Evolutionary conservation across 306 rosid species (phyloP), one percentile per base, ranked within the genome.

Genomic region (Gleditsia sinensis): DNA sequence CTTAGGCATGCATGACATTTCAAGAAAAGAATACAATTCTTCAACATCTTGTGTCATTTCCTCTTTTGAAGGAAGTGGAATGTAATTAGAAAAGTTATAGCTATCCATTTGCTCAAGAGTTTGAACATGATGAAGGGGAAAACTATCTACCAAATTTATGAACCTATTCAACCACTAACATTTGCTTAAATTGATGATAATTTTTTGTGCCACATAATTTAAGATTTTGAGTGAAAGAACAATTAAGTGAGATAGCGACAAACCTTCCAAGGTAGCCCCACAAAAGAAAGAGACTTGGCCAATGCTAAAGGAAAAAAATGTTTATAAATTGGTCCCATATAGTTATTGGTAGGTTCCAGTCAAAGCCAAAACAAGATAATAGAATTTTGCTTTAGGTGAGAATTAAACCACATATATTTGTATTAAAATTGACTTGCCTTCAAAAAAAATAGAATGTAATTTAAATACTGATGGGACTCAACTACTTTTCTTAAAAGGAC

Each of bases 261-360:
- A 75, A 84, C 95, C 89, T 81, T 87, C 79, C 86, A 85, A 20
- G 94, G 90, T 68, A 88, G 48, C 32, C 96, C 93, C 37, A 90
- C 85, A 75, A 90, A 90, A 63, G 96, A 90, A 78, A 90, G 93
- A 77, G 83, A 80, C 0, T 91, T 90, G 57, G 91, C 93, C 81
- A 81, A 66, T 0, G 66, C 80, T 34, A 93, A 91, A 17, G 96
- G 90, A 23, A 90, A 86, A 59, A 88, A 86, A 76, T 90, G 91
- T 78, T 86, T 81, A 87, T 84, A 90, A 25, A 90, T 81, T 23
- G 96, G 96, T 61, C 88, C 91, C 27, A 90, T 88, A 16, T 90
- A 82, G 50, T 88, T 91, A 78, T 91, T n/a, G n/a, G n/a, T n/a
- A n/a, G n/a, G n/a, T n/a, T n/a, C n/a, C n/a, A n/a, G n/a, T n/a